Evolutionary conservation across 108 stramenopile genomes (phyloP).

Genomic region (Fistulifera pelliculosa): DNA sequence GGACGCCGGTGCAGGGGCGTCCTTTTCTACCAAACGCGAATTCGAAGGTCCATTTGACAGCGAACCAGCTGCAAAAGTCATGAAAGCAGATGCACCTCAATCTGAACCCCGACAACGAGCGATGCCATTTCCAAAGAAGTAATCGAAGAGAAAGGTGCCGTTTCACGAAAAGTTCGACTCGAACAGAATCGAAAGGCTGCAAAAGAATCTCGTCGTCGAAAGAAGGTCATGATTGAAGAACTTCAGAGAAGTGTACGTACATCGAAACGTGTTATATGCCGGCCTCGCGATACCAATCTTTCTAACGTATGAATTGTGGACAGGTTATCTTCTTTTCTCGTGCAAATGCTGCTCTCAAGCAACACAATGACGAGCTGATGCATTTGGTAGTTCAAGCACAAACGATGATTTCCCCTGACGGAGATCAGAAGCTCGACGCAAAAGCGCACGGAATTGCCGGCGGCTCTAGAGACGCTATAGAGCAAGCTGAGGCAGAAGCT

Average conservation of each 20-base stretch:
- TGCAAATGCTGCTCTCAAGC: slow-evolving; percentile 61
- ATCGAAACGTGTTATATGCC: too few relatives aligned
- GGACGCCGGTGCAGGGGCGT: too few relatives aligned
- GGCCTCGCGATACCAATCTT: too few relatives aligned
- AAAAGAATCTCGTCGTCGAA: slow-evolving; percentile 61
- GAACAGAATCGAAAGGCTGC: slow-evolving; percentile 86
- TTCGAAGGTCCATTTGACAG: too few relatives aligned
- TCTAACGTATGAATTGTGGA: too few relatives aligned
- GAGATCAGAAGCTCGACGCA: slow-evolving; percentile 7
- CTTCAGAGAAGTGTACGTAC: slow-evolving; percentile 52
- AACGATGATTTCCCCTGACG: slow-evolving; percentile 32
- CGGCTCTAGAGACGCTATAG: slow-evolving; percentile 4
- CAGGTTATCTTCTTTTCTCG: slow-evolving; percentile 57
- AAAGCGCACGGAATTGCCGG: background rate
- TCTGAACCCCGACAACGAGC: too few relatives aligned
- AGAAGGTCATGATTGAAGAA: slow-evolving; percentile 81
- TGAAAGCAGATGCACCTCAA: too few relatives aligned
- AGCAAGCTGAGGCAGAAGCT: slow-evolving; percentile 10
- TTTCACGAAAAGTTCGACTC: slow-evolving; percentile 53
- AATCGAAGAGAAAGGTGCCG: too few relatives aligned
- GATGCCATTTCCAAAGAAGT: too few relatives aligned
- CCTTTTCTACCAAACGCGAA: too few relatives aligned
- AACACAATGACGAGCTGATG: slow-evolving; percentile 61
- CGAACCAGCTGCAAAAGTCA: too few relatives aligned
- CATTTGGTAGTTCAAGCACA: slow-evolving; percentile 57